These are phyloP conservation scores for Yarrowia deformans DNA, from an alignment of 805 yeast species.

Conservation along the genomic window DNA sequence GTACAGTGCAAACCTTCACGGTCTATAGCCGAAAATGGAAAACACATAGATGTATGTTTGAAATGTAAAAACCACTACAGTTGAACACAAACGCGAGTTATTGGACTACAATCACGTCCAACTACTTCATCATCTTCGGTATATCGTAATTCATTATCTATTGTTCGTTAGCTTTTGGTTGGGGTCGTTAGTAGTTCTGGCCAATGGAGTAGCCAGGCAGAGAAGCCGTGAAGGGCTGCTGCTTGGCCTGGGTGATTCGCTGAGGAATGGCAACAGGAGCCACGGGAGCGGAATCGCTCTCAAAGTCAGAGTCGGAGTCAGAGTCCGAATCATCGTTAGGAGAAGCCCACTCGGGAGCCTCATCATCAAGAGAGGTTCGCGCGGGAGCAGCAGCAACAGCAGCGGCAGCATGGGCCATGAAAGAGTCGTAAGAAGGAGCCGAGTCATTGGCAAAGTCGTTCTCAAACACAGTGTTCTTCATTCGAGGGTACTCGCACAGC, in stretches of 20 bases:
- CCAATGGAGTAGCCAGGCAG: slow-evolving; percentile 34
- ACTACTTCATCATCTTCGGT: background rate
- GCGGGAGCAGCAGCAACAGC: background rate
- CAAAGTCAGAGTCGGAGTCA: slow-evolving; percentile 28
- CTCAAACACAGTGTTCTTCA: slow-evolving; percentile 33
- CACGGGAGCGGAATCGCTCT: slow-evolving; percentile 30
- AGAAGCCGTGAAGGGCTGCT: slow-evolving; percentile 26
- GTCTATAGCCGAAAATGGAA: slow-evolving; percentile 6
- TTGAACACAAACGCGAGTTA: no score
- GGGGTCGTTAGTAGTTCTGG: slow-evolving; percentile 30
- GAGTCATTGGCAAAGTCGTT: slow-evolving; percentile 38
- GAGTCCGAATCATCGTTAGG: slow-evolving; percentile 28
- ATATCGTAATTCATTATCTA: slow-evolving; percentile 5
- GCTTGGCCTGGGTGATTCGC: slow-evolving; percentile 25
- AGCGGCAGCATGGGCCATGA: slow-evolving; percentile 14
- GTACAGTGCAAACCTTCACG: background rate
- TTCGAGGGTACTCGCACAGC: slow-evolving; percentile 38
- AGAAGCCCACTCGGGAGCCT: slow-evolving; percentile 34
- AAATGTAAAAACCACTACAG: background rate
- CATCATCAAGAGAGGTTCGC: slow-evolving; percentile 26
- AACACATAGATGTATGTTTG: background rate
- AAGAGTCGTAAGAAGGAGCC: slow-evolving; percentile 33
- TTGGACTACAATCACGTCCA: no score
- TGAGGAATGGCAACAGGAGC: slow-evolving; percentile 35
- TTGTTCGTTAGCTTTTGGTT: slow-evolving; percentile 24